A percentile compares a stretch with the other conserved stretches of the same genome.
phyloP scores from a whole-genome alignment of 2,329 filamentous ascomycete genomes.

The Colletotrichum godetiae region DNA sequence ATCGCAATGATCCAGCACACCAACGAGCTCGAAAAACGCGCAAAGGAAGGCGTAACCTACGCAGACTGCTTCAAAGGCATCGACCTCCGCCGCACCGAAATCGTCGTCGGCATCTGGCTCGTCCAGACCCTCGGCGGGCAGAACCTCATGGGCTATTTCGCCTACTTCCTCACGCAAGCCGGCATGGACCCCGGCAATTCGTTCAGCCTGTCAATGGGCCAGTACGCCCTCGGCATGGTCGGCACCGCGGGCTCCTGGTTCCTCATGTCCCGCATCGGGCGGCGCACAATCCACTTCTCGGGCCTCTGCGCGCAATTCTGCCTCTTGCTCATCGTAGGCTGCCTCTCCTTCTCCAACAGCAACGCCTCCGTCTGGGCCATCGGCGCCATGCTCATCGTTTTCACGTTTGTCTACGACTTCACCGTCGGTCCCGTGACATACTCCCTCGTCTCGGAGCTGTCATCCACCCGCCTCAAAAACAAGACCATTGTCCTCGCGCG shows the following conservation, averaged over 20 bases:
- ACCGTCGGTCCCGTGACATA: slow-evolving; percentile 67
- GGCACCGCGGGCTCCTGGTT: slow-evolving; percentile 64
- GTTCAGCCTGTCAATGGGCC: slow-evolving; percentile 58
- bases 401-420: slow-evolving; percentile 65
- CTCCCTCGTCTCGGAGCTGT: slow-evolving; percentile 62
- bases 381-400: slow-evolving; percentile 60
- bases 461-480: slow-evolving; percentile 63
- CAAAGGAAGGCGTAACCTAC: slow-evolving; percentile 57
- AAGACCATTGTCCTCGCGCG: slow-evolving; percentile 67
- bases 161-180: slow-evolving; percentile 50
- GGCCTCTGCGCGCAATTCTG: slow-evolving; percentile 55
- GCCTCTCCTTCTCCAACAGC: slow-evolving; percentile 48
- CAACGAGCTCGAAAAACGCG: slow-evolving; percentile 58
- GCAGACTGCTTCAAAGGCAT: slow-evolving; percentile 63
- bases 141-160: slow-evolving; percentile 53
- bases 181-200: slow-evolving; percentile 57
- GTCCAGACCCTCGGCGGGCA: slow-evolving; percentile 61
- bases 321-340: slow-evolving; percentile 54
- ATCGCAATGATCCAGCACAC: slow-evolving; percentile 67
- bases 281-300: slow-evolving; percentile 60
- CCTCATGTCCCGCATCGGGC: slow-evolving; percentile 59
- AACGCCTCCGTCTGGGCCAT: slow-evolving; percentile 55
- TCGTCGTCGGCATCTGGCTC: slow-evolving; percentile 60
- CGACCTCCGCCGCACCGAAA: slow-evolving; percentile 64
- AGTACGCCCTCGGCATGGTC: slow-evolving; percentile 61